Base-by-base conservation (phyloP, 768 basidiomycete species). In the Tephrocybe sp. region DNA sequence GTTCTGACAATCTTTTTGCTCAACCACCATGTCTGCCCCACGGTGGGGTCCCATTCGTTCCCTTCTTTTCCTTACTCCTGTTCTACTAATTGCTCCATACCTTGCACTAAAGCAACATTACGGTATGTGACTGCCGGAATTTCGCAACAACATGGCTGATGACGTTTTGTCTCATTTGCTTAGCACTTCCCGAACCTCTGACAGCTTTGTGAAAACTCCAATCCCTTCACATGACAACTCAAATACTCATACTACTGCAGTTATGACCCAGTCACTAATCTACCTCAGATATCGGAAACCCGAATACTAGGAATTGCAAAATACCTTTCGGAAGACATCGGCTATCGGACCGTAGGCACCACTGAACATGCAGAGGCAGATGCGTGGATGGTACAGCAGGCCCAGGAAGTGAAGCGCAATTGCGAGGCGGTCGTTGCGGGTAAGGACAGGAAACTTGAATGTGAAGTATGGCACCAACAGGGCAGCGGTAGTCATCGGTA, bases 301-400 rank as follows among this genome's bases (percentile, higher is more conserved):
- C 79, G 77, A 12, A 86, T 92, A 45, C 77, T 90, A 2, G 74
- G 71, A 5, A 71, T 83, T 40, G 79, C 84, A 3, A 81, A 78
- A 56, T 67, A 84, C 52, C 78, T 92, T 6, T 91, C 92, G 0
- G 92, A 94, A 62, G 84, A 81, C 5, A 92, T 94, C 40, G 95
- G 94, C 1, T 98, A 84, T 68, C 77, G 96, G 42, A 97, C 90
- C 0, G 90, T 96, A 9, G 96, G 96, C 1, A 93, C 94, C 0
- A 75, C 76, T 30, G 93, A 98, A 65, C 92, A 96, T 69, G 87
- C 89, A 0, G 65, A 82, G 22, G 92, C 88, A 3, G 94, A 97
- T 59, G 70, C 75, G 20, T 98, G 92, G 84, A 84, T 95, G 78
- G 62, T 85, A 17, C 69, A 79, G 40, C 80, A 86, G 60, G 86